Base-by-base conservation (phyloP, 2,329 filamentous ascomycete genomes). In the Fusarium tjaetaba region DNA sequence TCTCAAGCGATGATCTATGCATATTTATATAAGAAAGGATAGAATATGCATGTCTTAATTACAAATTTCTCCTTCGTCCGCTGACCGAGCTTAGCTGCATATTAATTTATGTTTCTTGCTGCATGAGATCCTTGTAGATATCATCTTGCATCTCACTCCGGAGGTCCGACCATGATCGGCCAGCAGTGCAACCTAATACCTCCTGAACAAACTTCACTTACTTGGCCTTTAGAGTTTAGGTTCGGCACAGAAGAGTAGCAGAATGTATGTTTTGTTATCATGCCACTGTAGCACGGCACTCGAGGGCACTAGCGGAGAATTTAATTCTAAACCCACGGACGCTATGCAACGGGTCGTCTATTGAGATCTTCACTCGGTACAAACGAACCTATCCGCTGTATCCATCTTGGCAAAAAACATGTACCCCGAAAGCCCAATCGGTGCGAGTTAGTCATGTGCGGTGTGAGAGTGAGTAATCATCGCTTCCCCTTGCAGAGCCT, bases 291-390 rank as follows among this genome's bases (percentile, higher is more conserved):
- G 26, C 13, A 28, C 45, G 38, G 28, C 41, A 43, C 30, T 10
- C 15, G 48, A 56, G n/a, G n/a, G 10, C 58, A 34, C 48, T 34
- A 61, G 38, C 61, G 73, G 66, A 67, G 68, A 75, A 72, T 65
- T 70, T 55, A 58, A 65, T 56, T 56, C 22, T 18, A 8, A 20
- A 68, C 59, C 41, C 59, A 57, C 22, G 56, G 43, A 59, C 71
- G 30, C 59, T 63, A 73, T 32, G 38, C 32, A 53, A 58, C 65
- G 66, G 62, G 57, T 46, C 56, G 42, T 46, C 70, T 64, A 78
- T 77, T 77, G 43, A 65, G 76, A 77, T 77, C 76, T 74, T 56
- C 76, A 46, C 45, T 48, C 58, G 72, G 65, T 57, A 69, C 51
- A 73, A 43, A 58, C 60, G 46, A 55, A 55, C 22, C 48, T 36